These are phyloP conservation scores for Solanum microdontum DNA, from an alignment of 257 asterid species.

Conservation along the genomic window DNA sequence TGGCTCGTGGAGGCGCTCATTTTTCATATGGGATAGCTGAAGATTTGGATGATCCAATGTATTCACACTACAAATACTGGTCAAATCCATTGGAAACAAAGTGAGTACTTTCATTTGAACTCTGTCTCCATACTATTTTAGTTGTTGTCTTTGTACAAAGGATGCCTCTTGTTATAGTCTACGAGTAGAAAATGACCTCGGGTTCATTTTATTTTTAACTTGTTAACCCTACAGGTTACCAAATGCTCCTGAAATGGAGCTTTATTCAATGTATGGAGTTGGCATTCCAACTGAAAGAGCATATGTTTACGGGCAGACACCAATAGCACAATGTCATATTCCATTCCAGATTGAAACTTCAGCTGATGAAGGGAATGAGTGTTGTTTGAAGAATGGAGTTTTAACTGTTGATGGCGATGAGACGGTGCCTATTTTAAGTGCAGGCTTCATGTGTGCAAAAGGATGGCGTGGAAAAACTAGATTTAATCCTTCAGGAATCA, in stretches of 20 bases:
- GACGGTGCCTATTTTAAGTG: slow-evolving; percentile 64
- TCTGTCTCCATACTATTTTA: not conserved
- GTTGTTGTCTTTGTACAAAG: not conserved
- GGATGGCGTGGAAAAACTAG: slow-evolving; percentile 87
- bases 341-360: slow-evolving; percentile 75
- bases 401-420: slow-evolving; percentile 64
- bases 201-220: not conserved
- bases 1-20: slow-evolving; percentile 72
- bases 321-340: slow-evolving; percentile 49
- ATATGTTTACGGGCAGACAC: slow-evolving; percentile 46
- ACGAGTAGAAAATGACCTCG: not conserved
- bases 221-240: slow-evolving; percentile 40
- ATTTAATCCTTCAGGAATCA: slow-evolving; percentile 68
- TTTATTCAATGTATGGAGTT: slow-evolving; percentile 60
- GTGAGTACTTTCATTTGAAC: slow-evolving; percentile 22
- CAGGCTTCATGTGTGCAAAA: slow-evolving; percentile 77
- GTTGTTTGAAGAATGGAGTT: slow-evolving; percentile 57
- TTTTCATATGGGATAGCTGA: slow-evolving; percentile 82
- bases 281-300: slow-evolving; percentile 79
- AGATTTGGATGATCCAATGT: slow-evolving; percentile 71
- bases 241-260: slow-evolving; percentile 78
- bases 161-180: not conserved
- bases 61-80: slow-evolving; percentile 73
- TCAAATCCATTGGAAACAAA: slow-evolving; percentile 90
- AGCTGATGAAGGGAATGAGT: slow-evolving; percentile 32